A percentile compares a stretch with the other conserved stretches of the same genome.
These are phyloP conservation scores for Diplodia intermedia DNA, from an alignment of 2,329 filamentous ascomycete genomes.

Conservation along the genomic window DNA sequence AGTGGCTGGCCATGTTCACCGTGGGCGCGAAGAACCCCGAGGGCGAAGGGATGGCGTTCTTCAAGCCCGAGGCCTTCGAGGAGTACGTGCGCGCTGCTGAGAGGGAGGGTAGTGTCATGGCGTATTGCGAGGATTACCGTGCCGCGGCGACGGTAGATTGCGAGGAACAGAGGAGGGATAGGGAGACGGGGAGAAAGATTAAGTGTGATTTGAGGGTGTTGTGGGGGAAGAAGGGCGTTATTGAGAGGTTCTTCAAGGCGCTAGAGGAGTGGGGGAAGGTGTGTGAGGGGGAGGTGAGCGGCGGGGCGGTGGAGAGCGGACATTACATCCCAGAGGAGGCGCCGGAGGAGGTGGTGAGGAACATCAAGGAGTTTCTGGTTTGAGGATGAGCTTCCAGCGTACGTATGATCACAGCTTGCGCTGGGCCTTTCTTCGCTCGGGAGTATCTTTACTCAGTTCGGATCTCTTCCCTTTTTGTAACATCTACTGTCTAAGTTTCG, in stretches of 20 bases:
- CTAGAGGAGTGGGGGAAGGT: slow-evolving; percentile 61
- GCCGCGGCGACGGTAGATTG: slow-evolving; percentile 61
- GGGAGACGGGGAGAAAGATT: slow-evolving; percentile 52
- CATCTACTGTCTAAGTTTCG: no score
- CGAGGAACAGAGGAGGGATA: slow-evolving; percentile 57
- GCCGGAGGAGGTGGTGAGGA: slow-evolving; percentile 53
- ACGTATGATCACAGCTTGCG: no score
- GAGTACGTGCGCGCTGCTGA: slow-evolving; percentile 54
- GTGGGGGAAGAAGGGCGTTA: slow-evolving; percentile 52
- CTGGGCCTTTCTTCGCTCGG: no score
- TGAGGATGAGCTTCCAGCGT: not conserved
- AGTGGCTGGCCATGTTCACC: slow-evolving; percentile 48
- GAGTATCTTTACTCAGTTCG: no score
- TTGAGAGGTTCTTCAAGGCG: slow-evolving; percentile 60
- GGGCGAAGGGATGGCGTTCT: slow-evolving; percentile 29
- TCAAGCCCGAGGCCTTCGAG: slow-evolving; percentile 44
- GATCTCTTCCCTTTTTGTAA: no score
- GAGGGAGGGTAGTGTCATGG: slow-evolving; percentile 54
- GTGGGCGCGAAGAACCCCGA: slow-evolving; percentile 37
- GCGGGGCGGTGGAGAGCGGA: slow-evolving; percentile 51
- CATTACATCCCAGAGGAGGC: slow-evolving; percentile 62
- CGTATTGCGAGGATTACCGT: slow-evolving; percentile 64
- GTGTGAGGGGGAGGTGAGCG: slow-evolving; percentile 39
- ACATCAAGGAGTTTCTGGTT: slow-evolving; percentile 33
- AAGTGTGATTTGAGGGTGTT: slow-evolving; percentile 57